Conservation (phyloP, 2,329 filamentous ascomycete species). For the Neofusicoccum kwambonambiense region DNA sequence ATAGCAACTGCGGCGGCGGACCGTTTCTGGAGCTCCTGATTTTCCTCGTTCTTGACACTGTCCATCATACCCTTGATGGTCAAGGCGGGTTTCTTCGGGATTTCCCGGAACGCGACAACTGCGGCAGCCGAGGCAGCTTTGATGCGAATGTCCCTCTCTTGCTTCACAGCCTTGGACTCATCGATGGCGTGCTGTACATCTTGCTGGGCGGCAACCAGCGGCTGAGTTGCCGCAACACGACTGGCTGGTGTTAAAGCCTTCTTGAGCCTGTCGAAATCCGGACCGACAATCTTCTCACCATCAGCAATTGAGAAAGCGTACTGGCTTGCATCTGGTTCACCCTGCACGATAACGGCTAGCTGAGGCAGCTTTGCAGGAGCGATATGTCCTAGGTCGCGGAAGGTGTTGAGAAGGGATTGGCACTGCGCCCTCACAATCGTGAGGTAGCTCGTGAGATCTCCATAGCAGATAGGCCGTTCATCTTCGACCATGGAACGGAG, state of each 20-base stretch:
- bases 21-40: constrained; percentile 79
- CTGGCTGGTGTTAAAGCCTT: constrained; percentile 87
- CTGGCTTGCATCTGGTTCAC: constrained; percentile 85
- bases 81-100: constrained; percentile 89
- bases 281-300: constrained; percentile 80
- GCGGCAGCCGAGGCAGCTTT: constrained; percentile 83
- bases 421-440: constrained; percentile 90
- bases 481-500: constrained; percentile 76
- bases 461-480: constrained; percentile 78
- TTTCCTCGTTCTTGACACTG: constrained; percentile 93
- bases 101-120: constrained; percentile 77
- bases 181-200: constrained; percentile 71
- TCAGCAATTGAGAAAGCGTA: constrained; percentile 86
- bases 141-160: constrained; percentile 79
- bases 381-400: constrained; percentile 62
- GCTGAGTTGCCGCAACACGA: constrained; percentile 76
- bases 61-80: constrained; percentile 99
- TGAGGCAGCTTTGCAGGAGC: constrained; percentile 63
- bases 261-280: constrained; percentile 85
- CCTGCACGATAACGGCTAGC: constrained; percentile 89
- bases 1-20: constrained; percentile 81
- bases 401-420: constrained; percentile 83
- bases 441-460: constrained; percentile 85
- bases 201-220: constrained; percentile 73
- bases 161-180: constrained; percentile 76